These are phyloP conservation scores for Nicotiana obtusifolia DNA, from an alignment of 257 asterid species.

Conservation along the genomic window DNA sequence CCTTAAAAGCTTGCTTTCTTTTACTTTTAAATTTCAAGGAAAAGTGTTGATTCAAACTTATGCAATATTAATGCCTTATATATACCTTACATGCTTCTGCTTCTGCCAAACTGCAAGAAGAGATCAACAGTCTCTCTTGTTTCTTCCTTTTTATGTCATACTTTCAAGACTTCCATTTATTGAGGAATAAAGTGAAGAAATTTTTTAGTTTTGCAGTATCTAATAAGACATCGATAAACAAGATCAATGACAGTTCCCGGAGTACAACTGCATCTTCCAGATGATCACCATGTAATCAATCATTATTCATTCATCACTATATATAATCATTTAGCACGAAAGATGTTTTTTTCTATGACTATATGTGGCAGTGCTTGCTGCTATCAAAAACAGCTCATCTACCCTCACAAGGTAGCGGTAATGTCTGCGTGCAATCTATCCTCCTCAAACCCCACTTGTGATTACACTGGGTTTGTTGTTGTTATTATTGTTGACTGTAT, in stretches of 20 bases:
- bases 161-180: background rate
- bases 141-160: background rate
- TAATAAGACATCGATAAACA: background rate
- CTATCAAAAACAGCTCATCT: too few relatives aligned
- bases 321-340: too few relatives aligned
- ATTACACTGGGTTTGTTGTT: too few relatives aligned
- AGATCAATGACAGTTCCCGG: background rate
- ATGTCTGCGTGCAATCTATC: too few relatives aligned
- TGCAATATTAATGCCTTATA: background rate
- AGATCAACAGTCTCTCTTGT: background rate
- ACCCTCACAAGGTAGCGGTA: too few relatives aligned
- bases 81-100: background rate
- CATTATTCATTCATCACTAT: too few relatives aligned
- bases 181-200: background rate
- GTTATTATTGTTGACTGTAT: too few relatives aligned
- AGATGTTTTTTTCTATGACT: background rate
- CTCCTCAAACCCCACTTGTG: too few relatives aligned
- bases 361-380: too few relatives aligned
- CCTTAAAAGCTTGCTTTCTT: background rate
- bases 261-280: background rate
- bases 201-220: background rate
- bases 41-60: background rate
- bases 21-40: background rate
- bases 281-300: constrained; percentile 6
- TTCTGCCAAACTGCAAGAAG: background rate